Conservation (phyloP, 169 alveolate species). For the Miamiensis avidus region DNA sequence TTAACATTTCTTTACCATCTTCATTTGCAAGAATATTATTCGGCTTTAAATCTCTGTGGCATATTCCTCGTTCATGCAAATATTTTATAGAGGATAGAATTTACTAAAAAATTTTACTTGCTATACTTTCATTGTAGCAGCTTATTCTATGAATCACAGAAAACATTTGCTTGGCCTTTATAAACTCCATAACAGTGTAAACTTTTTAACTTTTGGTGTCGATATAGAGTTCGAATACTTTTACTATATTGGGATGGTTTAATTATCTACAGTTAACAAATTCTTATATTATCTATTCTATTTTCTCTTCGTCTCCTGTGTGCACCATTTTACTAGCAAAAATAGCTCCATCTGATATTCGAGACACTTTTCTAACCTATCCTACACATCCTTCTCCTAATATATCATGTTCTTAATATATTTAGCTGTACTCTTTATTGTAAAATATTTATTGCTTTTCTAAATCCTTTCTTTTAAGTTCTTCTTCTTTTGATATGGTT, state of each 20-base stretch:
- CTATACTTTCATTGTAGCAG: constrained; percentile 32
- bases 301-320: constrained; percentile 58
- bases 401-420: constrained; percentile 15
- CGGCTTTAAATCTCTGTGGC: constrained; percentile 48
- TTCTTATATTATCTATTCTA: constrained; percentile 60
- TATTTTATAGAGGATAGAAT: constrained; percentile 20
- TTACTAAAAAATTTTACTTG: constrained; percentile 23
- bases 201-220: constrained; percentile 22
- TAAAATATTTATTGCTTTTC: not conserved
- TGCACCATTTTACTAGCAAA: constrained; percentile 61
- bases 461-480: not conserved
- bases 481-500: not conserved
- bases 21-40: constrained; percentile 27
- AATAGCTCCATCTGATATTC: constrained; percentile 15
- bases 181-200: constrained; percentile 26
- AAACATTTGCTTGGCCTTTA: constrained; percentile 42
- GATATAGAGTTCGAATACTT: constrained; percentile 63
- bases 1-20: not conserved
- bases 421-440: not conserved
- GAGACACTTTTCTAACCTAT: constrained; percentile 32
- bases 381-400: constrained; percentile 58
- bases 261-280: constrained; percentile 57
- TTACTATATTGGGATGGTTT: constrained; percentile 69
- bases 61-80: constrained; percentile 41
- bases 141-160: constrained; percentile 31